Evolutionary conservation across 768 basidiomycete genomes (phyloP).

Genomic region (Mycena polygramma): DNA sequence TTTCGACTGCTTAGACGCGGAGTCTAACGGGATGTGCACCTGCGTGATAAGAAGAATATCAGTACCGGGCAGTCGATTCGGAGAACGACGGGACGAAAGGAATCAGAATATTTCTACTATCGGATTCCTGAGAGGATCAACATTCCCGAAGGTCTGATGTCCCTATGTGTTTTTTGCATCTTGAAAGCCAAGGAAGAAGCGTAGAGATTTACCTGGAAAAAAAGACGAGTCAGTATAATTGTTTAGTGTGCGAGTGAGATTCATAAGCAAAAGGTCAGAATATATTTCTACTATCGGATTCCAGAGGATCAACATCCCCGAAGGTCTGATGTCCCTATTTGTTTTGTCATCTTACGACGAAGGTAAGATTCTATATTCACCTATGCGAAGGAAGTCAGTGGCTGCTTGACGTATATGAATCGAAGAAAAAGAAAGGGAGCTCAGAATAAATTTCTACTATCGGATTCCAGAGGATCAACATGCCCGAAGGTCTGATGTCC

Average conservation of each 20-base stretch:
- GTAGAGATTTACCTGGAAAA: conserved; percentile 49
- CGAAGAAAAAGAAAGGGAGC: too few species aligned
- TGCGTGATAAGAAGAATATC: conserved; percentile 40
- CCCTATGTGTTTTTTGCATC: conserved; percentile 53
- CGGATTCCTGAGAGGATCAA: conserved; percentile 54
- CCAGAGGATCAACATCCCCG: conserved; percentile 71
- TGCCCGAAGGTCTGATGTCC: conserved; percentile 76
- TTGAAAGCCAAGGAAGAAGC: conserved; percentile 15
- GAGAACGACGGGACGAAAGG: conserved; percentile 20
- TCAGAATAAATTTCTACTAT: conserved; percentile 70
- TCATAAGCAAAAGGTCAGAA: conserved; percentile 39
- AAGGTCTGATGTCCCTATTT: conserved; percentile 79
- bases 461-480: conserved; percentile 73
- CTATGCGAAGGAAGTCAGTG: too few species aligned
- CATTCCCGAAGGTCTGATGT: conserved; percentile 55
- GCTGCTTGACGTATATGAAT: too few species aligned
- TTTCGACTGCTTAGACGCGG: conserved; percentile 59
- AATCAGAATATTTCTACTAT: conserved; percentile 62
- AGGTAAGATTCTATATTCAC: too few species aligned
- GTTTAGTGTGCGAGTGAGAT: too few species aligned
- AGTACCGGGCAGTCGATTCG: not conserved
- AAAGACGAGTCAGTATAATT: not conserved
- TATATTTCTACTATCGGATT: conserved; percentile 75
- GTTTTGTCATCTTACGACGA: conserved; percentile 65
- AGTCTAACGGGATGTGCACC: conserved; percentile 65